Evolutionary conservation across 768 basidiomycete species (phyloP).

Genomic region (Lactarius quietus): DNA sequence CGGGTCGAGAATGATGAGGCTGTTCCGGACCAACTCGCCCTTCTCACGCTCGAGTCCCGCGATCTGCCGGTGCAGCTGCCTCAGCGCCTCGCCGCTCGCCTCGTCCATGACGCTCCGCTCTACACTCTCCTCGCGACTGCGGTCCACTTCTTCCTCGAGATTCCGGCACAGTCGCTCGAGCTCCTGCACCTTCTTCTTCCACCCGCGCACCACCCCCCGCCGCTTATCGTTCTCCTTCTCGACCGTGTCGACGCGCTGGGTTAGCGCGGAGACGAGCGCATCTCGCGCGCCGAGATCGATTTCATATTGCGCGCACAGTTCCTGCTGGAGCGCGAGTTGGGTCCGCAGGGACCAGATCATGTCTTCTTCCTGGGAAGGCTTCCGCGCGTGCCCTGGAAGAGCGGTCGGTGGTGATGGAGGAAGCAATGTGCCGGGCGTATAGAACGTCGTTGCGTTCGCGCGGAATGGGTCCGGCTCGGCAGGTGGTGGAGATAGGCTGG

Average conservation of each 20-base stretch:
- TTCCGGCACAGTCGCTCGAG: constrained; percentile 62
- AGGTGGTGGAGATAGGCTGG: constrained; percentile 23
- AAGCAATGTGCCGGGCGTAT: constrained; percentile 70
- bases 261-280: constrained; percentile 61
- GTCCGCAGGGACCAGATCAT: constrained; percentile 71
- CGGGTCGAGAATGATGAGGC: constrained; percentile 13
- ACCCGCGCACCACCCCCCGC: constrained; percentile 48
- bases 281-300: constrained; percentile 70
- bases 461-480: constrained; percentile 71
- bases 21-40: constrained; percentile 37
- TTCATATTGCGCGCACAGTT: constrained; percentile 74
- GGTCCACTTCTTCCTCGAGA: constrained; percentile 86
- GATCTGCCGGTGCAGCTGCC: constrained; percentile 78
- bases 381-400: constrained; percentile 46
- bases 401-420: constrained; percentile 51
- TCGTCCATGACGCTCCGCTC: constrained; percentile 82
- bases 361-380: constrained; percentile 66
- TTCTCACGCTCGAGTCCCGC: constrained; percentile 69
- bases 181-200: constrained; percentile 77
- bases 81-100: constrained; percentile 72
- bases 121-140: constrained; percentile 74
- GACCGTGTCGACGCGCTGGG: constrained; percentile 47
- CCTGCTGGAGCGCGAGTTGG: constrained; percentile 69
- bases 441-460: constrained; percentile 69
- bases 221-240: constrained; percentile 67